Conservation (phyloP, 208 protist species). For the Herpetomonas samuelpessoai region DNA sequence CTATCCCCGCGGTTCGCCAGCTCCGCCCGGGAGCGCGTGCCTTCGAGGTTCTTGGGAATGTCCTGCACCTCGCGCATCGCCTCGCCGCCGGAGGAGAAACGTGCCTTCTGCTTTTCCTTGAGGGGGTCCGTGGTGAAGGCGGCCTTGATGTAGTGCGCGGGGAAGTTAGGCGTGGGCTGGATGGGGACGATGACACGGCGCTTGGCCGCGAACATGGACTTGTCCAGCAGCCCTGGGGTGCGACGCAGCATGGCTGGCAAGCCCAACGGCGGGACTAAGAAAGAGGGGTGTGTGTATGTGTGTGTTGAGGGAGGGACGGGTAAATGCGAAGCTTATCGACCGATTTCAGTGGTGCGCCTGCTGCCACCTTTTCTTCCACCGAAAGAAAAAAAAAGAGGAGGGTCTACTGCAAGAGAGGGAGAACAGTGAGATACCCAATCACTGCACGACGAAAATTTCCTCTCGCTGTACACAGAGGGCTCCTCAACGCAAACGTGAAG, state of each 20-base stretch:
- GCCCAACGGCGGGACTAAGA: too few species aligned
- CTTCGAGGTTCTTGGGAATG: conserved; percentile 79
- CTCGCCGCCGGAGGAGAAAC: conserved; percentile 83
- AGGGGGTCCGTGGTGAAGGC: conserved; percentile 88
- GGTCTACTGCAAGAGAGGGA: too few species aligned
- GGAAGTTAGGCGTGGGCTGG: conserved; percentile 78
- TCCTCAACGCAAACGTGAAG: too few species aligned
- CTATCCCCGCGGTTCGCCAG: conserved; percentile 60
- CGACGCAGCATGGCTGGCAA: conserved; percentile 48
- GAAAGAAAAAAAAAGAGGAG: too few species aligned
- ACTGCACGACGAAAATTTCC: too few species aligned
- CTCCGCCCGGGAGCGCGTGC: conserved; percentile 61
- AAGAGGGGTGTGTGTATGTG: too few species aligned
- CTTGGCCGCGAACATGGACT: conserved; percentile 92
- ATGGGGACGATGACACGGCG: conserved; percentile 88
- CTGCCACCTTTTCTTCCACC: too few species aligned
- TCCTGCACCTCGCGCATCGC: conserved; percentile 87
- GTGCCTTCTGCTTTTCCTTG: conserved; percentile 88
- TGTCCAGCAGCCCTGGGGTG: conserved; percentile 58
- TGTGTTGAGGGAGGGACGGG: too few species aligned
- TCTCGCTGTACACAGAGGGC: too few species aligned
- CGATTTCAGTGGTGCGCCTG: too few species aligned
- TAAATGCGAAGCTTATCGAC: too few species aligned
- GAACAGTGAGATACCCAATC: too few species aligned
- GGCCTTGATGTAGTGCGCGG: conserved; percentile 80